Base-by-base conservation (phyloP, 2,329 filamentous ascomycete genomes). In the Pestalotiopsis sp. region DNA sequence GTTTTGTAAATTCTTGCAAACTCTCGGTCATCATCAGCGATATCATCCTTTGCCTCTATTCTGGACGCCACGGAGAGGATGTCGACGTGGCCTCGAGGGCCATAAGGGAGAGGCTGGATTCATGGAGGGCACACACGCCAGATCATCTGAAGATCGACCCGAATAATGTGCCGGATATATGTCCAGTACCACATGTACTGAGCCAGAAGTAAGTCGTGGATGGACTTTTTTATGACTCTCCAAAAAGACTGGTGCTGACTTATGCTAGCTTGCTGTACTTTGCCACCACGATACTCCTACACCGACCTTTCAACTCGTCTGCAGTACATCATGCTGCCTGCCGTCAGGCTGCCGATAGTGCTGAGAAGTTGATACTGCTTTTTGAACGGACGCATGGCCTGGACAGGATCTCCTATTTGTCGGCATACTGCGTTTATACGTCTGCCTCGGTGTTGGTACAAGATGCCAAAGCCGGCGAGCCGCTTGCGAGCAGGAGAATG, bases 381-480 rank as follows among this genome's bases (percentile, higher is more conserved):
- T 68, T 78, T 6, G 77, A 80, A 59, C 71, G 66, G 36, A 76
- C 76, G 3, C 76, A 76, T 62, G 75, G 77, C 2, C 71, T 79
- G 13, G 66, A 66, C 12, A 73, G 74, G 12, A 71, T 79, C 13
- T 77, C 76, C 2, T 80, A 79, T 59, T 65, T 79, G 7, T 78
- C 78, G 73, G 77, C 73, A 3, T 80, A 80, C 66, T 78, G 76
- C 67, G 74, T 76, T 45, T 79, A 79, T 64, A 78, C 76, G 4
- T 75, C 73, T 9, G 77, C 77, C n/a, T 76, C 77, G 1, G 75
- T 74, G 1, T 72, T 74, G 20, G 70, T 77, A 11, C 72, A 76
- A 45, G 76, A 78, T 64, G 74, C 73, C 38, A 76, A 77, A 58
- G 69, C 69, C 9, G 73, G 70, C 25, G 71, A 75, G 52, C 49